Conservation (phyloP, 2,329 filamentous ascomycete genomes). For the Trichoderma polysporum region DNA sequence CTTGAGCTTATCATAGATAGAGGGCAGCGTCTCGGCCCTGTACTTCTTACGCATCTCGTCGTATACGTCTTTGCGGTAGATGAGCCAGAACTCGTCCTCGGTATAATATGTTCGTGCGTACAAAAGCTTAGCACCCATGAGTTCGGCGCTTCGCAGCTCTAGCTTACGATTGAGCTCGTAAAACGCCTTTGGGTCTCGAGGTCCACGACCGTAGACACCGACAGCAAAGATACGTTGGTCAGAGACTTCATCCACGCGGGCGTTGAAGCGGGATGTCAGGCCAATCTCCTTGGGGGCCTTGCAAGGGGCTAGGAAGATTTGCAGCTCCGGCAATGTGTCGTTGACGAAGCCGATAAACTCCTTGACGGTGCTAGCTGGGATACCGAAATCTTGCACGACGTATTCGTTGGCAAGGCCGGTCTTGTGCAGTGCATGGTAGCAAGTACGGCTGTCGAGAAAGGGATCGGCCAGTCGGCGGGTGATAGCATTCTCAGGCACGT, state of each 20-base stretch:
- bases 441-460: slow-evolving; percentile 53
- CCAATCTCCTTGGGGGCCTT: slow-evolving; percentile 32
- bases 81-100: slow-evolving; percentile 53
- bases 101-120: slow-evolving; percentile 57
- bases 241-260: slow-evolving; percentile 32
- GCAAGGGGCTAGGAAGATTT: slow-evolving; percentile 33
- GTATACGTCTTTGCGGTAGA: slow-evolving; percentile 51
- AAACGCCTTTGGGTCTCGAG: slow-evolving; percentile 39
- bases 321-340: slow-evolving; percentile 32
- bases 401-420: slow-evolving; percentile 48
- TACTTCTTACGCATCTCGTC: slow-evolving; percentile 49
- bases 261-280: slow-evolving; percentile 35
- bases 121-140: slow-evolving; percentile 55
- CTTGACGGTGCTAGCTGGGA: slow-evolving; percentile 30
- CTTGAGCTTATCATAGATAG: slow-evolving; percentile 53
- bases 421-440: slow-evolving; percentile 53
- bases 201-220: slow-evolving; percentile 45
- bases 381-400: slow-evolving; percentile 50
- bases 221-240: slow-evolving; percentile 44
- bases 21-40: slow-evolving; percentile 46
- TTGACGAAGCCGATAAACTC: slow-evolving; percentile 33
- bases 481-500: slow-evolving; percentile 49
- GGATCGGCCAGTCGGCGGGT: slow-evolving; percentile 52
- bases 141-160: slow-evolving; percentile 47
- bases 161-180: slow-evolving; percentile 48